These are phyloP conservation scores for Coemansia sp. DNA, from an alignment of 192 early-diverging fungal genomes.

Conservation along the genomic window DNA sequence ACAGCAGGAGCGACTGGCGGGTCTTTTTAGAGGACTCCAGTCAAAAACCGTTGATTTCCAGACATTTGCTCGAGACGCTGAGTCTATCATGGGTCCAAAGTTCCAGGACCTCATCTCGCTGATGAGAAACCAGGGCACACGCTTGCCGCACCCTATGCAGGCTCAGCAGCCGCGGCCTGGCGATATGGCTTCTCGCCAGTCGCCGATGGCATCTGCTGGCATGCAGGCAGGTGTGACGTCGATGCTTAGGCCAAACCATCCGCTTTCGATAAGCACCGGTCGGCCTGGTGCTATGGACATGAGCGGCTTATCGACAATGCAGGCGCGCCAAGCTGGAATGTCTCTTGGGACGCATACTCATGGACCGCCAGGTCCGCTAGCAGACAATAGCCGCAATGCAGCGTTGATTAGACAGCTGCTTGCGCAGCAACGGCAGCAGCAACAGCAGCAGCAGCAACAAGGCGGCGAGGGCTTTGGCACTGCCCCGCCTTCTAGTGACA, in stretches of 20 bases:
- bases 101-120: conserved; percentile 41
- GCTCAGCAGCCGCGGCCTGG: conserved; percentile 16
- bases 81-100: conserved; percentile 44
- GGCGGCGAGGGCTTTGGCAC: background rate
- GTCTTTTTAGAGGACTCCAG: conserved; percentile 44
- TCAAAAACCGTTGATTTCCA: conserved; percentile 33
- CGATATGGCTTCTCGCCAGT: conserved; percentile 5
- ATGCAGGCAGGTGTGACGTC: background rate
- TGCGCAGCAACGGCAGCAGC: conserved; percentile 14
- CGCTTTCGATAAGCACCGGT: background rate
- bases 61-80: conserved; percentile 38
- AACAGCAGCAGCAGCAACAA: conserved; percentile 1
- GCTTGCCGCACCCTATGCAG: conserved; percentile 2
- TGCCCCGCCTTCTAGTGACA: conserved; percentile 4
- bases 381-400: conserved; percentile 13
- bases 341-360: background rate
- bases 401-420: conserved; percentile 26
- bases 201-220: background rate
- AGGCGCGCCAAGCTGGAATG: background rate
- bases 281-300: conserved; percentile 19
- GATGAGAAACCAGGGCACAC: conserved; percentile 35
- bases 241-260: conserved; percentile 13
- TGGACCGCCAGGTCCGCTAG: background rate
- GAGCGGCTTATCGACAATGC: background rate
- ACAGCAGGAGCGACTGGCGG: conserved; percentile 41